A percentile compares a stretch with the other conserved stretches of the same genome.
Conservation (phyloP, 768 basidiomycete species). For the Gloeophyllum trabeum region DNA sequence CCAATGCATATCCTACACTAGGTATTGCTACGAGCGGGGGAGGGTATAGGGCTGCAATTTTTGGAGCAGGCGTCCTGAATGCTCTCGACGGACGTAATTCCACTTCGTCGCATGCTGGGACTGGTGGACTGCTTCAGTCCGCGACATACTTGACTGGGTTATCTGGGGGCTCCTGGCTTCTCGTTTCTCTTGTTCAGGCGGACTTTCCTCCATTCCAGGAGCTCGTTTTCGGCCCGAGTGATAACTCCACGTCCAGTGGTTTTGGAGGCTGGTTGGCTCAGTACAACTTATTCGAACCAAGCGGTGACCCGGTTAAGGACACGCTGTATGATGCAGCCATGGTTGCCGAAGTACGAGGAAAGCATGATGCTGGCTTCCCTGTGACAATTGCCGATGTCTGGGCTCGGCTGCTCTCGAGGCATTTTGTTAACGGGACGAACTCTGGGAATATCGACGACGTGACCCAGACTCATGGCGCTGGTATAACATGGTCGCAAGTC, state of each 20-base stretch:
- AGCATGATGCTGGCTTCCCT: slow-evolving; percentile 1
- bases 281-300: slow-evolving; percentile 35
- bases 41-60: slow-evolving; percentile 27
- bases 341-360: slow-evolving; percentile 8
- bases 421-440: slow-evolving; percentile 14
- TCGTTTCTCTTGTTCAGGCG: slow-evolving; percentile 17
- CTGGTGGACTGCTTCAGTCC: slow-evolving; percentile 24
- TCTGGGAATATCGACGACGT: slow-evolving; percentile 1
- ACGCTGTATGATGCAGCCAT: slow-evolving; percentile 13
- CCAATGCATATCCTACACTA: slow-evolving; percentile 17
- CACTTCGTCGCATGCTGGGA: slow-evolving; percentile 16
- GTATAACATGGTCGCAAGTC: too few species aligned
- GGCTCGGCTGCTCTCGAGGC: background rate
- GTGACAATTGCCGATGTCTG: slow-evolving; percentile 4
- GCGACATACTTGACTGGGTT: slow-evolving; percentile 27
- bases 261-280: slow-evolving; percentile 25
- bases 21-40: slow-evolving; percentile 28
- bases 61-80: slow-evolving; percentile 20
- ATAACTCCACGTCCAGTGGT: background rate
- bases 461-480: slow-evolving; percentile 1
- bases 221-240: slow-evolving; percentile 10
- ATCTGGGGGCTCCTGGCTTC: slow-evolving; percentile 13
- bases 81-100: slow-evolving; percentile 21
- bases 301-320: slow-evolving; percentile 18
- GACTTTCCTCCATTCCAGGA: slow-evolving; percentile 16